These are phyloP conservation scores for Cladosporium colombiae DNA, from an alignment of 2,329 filamentous ascomycete species.

Conservation along the genomic window DNA sequence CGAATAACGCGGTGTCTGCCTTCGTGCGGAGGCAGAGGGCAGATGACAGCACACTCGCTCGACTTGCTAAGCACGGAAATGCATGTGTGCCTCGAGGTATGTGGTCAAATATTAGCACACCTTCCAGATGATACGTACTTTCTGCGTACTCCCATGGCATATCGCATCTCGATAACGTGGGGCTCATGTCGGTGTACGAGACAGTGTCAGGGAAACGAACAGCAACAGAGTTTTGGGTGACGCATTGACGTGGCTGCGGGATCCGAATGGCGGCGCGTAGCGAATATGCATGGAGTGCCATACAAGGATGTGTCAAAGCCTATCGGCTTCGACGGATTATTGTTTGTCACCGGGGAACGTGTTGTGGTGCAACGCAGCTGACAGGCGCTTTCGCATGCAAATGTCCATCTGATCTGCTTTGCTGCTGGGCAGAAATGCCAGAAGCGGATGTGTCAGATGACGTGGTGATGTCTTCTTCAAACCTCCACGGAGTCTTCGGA, in stretches of 20 bases:
- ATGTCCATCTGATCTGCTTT: not conserved
- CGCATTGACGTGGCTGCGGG: slow-evolving; percentile 7
- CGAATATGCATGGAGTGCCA: not conserved
- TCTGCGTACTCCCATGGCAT: not conserved
- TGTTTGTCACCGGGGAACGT: not conserved
- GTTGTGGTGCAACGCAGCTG: no score
- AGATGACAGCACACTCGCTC: slow-evolving; percentile 2
- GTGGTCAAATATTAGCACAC: not conserved
- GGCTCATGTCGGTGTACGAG: not conserved
- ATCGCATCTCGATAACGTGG: not conserved
- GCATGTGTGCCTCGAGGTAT: not conserved
- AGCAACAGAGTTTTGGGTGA: not conserved
- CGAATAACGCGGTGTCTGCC: not conserved
- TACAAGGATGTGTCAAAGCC: not conserved
- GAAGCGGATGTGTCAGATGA: not conserved
- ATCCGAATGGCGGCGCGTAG: slow-evolving; percentile 4
- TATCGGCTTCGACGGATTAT: not conserved
- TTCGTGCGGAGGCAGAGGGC: not conserved
- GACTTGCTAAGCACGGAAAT: not conserved
- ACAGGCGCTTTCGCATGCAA: not conserved
- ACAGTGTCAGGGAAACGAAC: not conserved
- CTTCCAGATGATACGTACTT: not conserved
- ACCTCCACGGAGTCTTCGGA: not conserved
- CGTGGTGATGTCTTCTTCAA: not conserved
- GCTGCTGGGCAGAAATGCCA: not conserved